These are phyloP conservation scores for Wickerhamiella vanderwaltii DNA, from an alignment of 805 yeast genomes.

Conservation along the genomic window DNA sequence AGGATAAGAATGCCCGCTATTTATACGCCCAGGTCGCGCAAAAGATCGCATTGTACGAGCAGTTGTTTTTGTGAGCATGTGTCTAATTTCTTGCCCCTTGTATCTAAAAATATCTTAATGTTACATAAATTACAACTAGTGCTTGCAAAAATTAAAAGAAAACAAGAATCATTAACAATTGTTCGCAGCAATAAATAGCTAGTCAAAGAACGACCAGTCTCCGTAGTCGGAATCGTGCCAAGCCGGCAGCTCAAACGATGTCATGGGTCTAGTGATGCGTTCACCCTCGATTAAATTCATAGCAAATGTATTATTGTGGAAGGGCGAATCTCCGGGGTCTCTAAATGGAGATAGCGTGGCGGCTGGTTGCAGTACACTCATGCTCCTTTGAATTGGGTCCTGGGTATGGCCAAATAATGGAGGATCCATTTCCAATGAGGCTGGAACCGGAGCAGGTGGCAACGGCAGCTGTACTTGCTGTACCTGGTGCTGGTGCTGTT, in stretches of 20 bases:
- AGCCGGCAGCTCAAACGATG: slow-evolving; percentile 14
- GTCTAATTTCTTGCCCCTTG: background rate
- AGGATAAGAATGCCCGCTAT: no score
- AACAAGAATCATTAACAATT: no score
- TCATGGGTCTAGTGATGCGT: slow-evolving; percentile 14
- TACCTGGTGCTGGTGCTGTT: background rate
- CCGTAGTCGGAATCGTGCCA: slow-evolving; percentile 14
- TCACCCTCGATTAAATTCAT: slow-evolving; percentile 13
- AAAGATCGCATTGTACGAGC: no score
- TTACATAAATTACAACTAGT: slow-evolving; percentile 4
- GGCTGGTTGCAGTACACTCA: slow-evolving; percentile 10
- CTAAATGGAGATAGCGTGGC: slow-evolving; percentile 8
- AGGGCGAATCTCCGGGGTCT: background rate
- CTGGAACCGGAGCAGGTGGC: slow-evolving; percentile 8
- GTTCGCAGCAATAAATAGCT: slow-evolving; percentile 9
- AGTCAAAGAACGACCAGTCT: slow-evolving; percentile 15
- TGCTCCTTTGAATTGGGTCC: slow-evolving; percentile 10
- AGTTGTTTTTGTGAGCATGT: no score
- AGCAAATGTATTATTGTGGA: slow-evolving; percentile 6
- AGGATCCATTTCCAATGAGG: slow-evolving; percentile 7
- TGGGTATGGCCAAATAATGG: slow-evolving; percentile 5
- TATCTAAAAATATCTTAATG: background rate
- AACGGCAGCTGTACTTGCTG: background rate
- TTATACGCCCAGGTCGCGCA: no score
- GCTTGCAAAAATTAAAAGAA: no score